phyloP scores from a whole-genome alignment of 306 rosid species.

The Neltuma alba region DNA sequence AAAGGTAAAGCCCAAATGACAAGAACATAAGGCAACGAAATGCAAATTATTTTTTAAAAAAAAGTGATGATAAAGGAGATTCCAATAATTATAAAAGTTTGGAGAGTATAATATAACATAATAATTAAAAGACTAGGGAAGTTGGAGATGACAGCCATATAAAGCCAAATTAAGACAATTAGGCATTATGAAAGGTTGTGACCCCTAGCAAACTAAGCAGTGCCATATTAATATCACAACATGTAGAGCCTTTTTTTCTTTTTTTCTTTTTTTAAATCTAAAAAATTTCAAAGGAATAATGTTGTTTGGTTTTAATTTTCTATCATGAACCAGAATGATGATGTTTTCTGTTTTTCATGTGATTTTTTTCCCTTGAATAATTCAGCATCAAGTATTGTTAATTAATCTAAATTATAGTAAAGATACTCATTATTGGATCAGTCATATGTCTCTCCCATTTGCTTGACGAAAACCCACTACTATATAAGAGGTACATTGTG shows the following conservation, averaged over 20 bases:
- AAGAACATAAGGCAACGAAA: conserved; percentile 31
- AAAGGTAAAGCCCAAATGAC: conserved; percentile 27
- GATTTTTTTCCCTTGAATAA: neutral
- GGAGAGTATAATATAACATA: conserved; percentile 22
- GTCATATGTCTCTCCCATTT: neutral
- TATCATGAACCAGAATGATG: neutral
- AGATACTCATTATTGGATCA: neutral
- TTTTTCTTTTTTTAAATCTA: neutral
- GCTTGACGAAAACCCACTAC: neutral
- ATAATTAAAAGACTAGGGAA: neutral
- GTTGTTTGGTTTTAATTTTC: neutral
- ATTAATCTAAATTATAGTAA: neutral
- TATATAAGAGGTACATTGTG: neutral
- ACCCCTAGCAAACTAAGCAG: conserved; percentile 31
- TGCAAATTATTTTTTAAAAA: too few species aligned
- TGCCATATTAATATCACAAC: neutral
- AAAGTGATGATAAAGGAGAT: conserved; percentile 41
- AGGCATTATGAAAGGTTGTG: conserved; percentile 29
- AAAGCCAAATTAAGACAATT: conserved; percentile 28
- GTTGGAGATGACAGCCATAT: conserved; percentile 12
- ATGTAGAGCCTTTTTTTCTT: neutral
- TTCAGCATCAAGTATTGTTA: neutral
- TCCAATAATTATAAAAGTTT: conserved; percentile 47
- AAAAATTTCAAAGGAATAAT: neutral
- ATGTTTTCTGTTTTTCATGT: neutral